Evolutionary conservation across 106 monocot genomes (phyloP).

Genomic region (Apostasia ramifera): DNA sequence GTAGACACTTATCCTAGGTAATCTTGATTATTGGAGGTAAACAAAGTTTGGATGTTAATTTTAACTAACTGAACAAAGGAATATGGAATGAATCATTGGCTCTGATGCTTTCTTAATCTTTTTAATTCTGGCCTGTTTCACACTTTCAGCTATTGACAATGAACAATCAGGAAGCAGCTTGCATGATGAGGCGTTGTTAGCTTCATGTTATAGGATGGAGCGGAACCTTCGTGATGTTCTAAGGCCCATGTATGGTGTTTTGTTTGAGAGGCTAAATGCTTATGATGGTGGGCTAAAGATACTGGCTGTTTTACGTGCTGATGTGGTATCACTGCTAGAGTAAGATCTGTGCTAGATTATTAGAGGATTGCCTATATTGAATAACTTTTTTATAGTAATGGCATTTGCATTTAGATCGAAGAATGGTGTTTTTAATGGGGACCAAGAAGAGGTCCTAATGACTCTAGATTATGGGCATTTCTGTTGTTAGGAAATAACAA

Average conservation of each 20-base stretch:
- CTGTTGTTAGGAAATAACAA: no score
- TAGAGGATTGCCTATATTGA: neutral
- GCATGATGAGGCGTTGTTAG: constrained; percentile 24
- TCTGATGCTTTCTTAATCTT: no score
- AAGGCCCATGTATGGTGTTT: constrained; percentile 53
- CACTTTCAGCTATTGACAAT: neutral
- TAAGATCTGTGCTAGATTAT: constrained; percentile 15
- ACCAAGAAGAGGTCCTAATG: no score
- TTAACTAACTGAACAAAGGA: no score
- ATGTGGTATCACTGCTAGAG: constrained; percentile 53
- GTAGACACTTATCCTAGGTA: no score
- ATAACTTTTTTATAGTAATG: neutral
- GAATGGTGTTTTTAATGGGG: no score
- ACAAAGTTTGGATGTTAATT: no score
- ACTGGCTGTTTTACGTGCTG: constrained; percentile 58
- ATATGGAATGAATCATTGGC: no score
- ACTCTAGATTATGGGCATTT: no score
- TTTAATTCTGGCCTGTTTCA: neutral
- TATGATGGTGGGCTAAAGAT: constrained; percentile 73
- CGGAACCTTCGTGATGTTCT: constrained; percentile 54
- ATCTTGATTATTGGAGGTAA: no score
- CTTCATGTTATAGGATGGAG: constrained; percentile 66
- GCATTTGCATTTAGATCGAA: neutral
- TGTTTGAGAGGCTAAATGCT: constrained; percentile 60
- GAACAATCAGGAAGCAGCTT: constrained; percentile 3